Evolutionary conservation across 768 basidiomycete species (phyloP), one percentile per base, ranked within the genome.

Genomic region (Fomitopsis serialis): DNA sequence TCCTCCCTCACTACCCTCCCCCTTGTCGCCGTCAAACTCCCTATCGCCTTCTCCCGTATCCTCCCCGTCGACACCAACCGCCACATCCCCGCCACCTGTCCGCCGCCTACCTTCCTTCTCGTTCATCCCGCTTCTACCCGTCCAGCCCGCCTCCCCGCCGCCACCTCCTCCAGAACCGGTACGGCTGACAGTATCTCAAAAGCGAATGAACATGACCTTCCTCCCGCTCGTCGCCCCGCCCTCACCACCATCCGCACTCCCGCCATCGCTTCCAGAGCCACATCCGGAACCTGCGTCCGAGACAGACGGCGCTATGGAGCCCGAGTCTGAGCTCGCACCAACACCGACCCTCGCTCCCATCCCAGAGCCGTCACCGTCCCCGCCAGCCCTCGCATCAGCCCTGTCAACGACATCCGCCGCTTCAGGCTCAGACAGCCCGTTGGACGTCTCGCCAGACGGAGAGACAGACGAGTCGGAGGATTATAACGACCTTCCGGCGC

Each of bases 101-200:
- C 40, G 54, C 12, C 61, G 52, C 45, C 34, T 13, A 25, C 43
- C 50, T 2, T 55, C 57, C 23, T 64, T 65, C 49, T 25, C 61
- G 25, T 64, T 65, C 52, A 17, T 67, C 3, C 66, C 64, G 4
- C 48, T 65, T 23, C 51, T 64, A 15, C 66, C 63, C 25, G 57
- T 65, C 7, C 54, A 63, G 45, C 50, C 55, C 21, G 11, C 29
- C 5, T 32, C 27, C 6, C 43, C 53, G 13, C 24, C 53, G 13
- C 24, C 50, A 4, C 45, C 52, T 27, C 13, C 42, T 2, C 13
- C 47, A 2, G 27, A 36, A 29, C 32, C 45, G 2, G 17, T 23
- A 36, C 42, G 21, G 13, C 29, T 24, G 25, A 9, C 45, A 24
- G 2, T 54, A 48, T 4, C 54, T 49, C 23, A 58, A 50, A 37